A percentile compares a stretch with the other conserved stretches of the same genome.
phyloP scores from a whole-genome alignment of 176 grass and related monocot genomes.

The Aegilops speltoides region DNA sequence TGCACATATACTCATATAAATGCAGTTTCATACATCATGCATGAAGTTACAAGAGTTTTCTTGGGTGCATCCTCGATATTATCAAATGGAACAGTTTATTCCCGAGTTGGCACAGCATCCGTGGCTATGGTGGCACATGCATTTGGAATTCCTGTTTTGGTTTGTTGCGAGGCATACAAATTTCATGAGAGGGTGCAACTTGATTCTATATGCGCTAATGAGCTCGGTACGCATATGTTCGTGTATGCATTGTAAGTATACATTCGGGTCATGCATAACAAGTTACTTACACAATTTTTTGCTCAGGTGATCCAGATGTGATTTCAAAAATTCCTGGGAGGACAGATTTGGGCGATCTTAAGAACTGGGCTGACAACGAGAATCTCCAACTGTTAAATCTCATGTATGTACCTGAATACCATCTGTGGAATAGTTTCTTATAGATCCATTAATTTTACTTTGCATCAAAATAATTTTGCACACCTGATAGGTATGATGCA shows the following conservation, averaged over 20 bases:
- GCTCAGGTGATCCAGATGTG: slow-evolving; percentile 83
- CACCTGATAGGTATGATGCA: slow-evolving; percentile 80
- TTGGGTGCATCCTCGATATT: slow-evolving; percentile 82
- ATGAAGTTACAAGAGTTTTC: slow-evolving; percentile 87
- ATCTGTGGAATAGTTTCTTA: neutral
- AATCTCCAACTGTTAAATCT: slow-evolving; percentile 97
- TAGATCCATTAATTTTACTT: slow-evolving; percentile 8
- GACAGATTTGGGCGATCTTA: slow-evolving; percentile 63
- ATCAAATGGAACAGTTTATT: slow-evolving; percentile 94
- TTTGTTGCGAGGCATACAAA: slow-evolving; percentile 96
- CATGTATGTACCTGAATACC: slow-evolving; percentile 45
- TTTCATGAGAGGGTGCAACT: slow-evolving; percentile 95
- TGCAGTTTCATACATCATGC: slow-evolving; percentile 93
- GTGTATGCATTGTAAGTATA: neutral
- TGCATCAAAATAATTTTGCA: slow-evolving; percentile 32
- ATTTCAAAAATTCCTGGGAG: slow-evolving; percentile 72
- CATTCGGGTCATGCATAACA: neutral
- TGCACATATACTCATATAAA: slow-evolving; percentile 94
- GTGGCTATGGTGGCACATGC: slow-evolving; percentile 93
- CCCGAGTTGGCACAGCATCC: slow-evolving; percentile 86
- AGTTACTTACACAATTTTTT: slow-evolving; percentile 20
- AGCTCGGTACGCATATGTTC: slow-evolving; percentile 56
- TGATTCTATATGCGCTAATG: slow-evolving; percentile 97
- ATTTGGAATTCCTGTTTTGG: slow-evolving; percentile 80
- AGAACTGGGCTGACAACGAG: slow-evolving; percentile 67